These are phyloP conservation scores for Debaryomyces subglobosus DNA, from an alignment of 1,139 yeast species.

Conservation along the genomic window DNA sequence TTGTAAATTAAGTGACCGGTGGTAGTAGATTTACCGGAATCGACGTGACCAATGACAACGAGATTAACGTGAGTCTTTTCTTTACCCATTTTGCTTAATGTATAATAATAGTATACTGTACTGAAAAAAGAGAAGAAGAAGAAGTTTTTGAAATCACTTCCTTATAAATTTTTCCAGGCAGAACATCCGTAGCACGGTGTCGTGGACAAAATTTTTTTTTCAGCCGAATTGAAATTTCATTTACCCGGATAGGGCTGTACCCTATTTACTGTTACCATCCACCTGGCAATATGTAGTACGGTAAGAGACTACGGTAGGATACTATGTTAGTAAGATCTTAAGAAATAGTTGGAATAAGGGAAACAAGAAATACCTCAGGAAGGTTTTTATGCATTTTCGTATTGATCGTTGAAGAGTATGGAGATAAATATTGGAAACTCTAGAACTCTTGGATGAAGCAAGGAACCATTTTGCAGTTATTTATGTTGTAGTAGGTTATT, in stretches of 20 bases:
- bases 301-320: not conserved
- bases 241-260: slow-evolving; percentile 8
- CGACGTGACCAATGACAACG: slow-evolving; percentile 99
- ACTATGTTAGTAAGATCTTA: not conserved
- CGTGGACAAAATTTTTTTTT: slow-evolving; percentile 9
- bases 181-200: not conserved
- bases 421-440: too few species aligned
- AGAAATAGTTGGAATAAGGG: not conserved
- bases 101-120: slow-evolving; percentile 8
- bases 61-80: slow-evolving; percentile 98
- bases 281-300: not conserved
- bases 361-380: not conserved
- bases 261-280: not conserved
- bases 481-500: too few species aligned
- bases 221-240: slow-evolving; percentile 1
- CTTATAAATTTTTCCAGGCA: slow-evolving; percentile 5
- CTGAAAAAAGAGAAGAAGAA: slow-evolving; percentile 8
- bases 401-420: too few species aligned
- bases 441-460: too few species aligned
- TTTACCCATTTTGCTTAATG: slow-evolving; percentile 61
- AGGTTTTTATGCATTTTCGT: too few species aligned
- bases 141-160: slow-evolving; percentile 1
- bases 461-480: too few species aligned
- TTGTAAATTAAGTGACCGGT: slow-evolving; percentile 99
- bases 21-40: slow-evolving; percentile 96